A percentile compares a stretch with the other conserved stretches of the same genome.
phyloP scores from a whole-genome alignment of 805 yeast genomes.

The Schizosaccharomyces osmophilus region DNA sequence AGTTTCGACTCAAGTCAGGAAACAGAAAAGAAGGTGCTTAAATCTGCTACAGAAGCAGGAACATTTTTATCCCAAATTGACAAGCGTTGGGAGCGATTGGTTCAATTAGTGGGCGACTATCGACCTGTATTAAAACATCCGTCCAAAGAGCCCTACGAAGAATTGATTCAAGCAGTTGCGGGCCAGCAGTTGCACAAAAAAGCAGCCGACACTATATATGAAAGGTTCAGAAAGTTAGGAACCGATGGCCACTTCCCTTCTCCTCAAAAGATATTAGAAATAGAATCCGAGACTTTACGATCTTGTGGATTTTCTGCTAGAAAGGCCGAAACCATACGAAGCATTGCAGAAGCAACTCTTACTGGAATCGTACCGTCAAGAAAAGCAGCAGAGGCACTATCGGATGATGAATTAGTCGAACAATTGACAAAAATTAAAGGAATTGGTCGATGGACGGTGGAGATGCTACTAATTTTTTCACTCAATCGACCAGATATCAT shows the following conservation, averaged over 20 bases:
- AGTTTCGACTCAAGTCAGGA: not conserved
- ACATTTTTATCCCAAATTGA: not conserved
- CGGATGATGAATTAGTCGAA: not conserved
- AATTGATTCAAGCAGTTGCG: not conserved
- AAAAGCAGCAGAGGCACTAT: not conserved
- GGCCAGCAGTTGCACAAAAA: not conserved
- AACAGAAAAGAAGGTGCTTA: not conserved
- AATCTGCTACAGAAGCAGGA: not conserved
- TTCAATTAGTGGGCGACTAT: not conserved
- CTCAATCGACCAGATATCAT: not conserved
- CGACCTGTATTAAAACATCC: not conserved
- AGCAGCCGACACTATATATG: not conserved
- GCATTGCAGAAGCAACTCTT: not conserved
- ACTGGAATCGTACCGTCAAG: not conserved
- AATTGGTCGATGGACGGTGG: constrained; percentile 1
- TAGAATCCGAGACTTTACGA: not conserved
- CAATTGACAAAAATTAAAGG: not conserved
- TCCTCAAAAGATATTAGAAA: not conserved
- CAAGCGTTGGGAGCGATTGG: not conserved
- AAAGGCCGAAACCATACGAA: not conserved
- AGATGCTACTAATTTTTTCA: not conserved
- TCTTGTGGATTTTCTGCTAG: not conserved
- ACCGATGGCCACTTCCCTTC: not conserved
- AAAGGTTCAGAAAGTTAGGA: not conserved
- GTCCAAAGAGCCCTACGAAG: not conserved